Base-by-base conservation (phyloP, 495 filamentous ascomycete species). In the Cladorrhinum samala region DNA sequence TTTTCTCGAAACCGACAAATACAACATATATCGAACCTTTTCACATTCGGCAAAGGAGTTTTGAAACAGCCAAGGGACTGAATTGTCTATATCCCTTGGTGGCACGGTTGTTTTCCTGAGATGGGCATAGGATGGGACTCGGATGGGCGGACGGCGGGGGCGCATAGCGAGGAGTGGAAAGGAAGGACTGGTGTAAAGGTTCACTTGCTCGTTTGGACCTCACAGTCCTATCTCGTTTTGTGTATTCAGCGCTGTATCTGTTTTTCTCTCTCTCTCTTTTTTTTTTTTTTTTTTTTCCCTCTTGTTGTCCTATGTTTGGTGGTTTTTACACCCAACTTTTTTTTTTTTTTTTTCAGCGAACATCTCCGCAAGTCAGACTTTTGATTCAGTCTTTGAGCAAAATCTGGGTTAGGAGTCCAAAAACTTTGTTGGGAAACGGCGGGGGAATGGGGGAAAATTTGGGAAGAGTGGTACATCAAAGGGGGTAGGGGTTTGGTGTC, bases 101-200 rank as follows among this genome's bases (percentile, higher is more conserved):
- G 16, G 18, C 20, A 52, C 48, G 42, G 54, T 56, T 56, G 46
- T 55, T 55, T 49, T 40, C 61, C 52, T 42, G 50, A 54, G 44
- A 45, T 40, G 45, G 51, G 48, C 55, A 47, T 33, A 58, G 61
- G 54, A 44, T 44, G 24, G 16, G 53, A 61, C 51, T 48, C 54
- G 57, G 57, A 49, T 54, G 68, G 72, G 66, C 72, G 66, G 65
- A 74, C 73, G 71, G 66, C 60, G 53, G 72, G 68, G 72, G 77
- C 76, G 77, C 74, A 77, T 75, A 81, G 75, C 78, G 81, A 77
- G 69, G 78, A 79, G 78, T 77, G 76, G 74, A 73, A 73, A 72
- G 79, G 77, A 77, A 78, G 63, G 78, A 74, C 74, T 75, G 71
- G 74, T 77, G 76, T 2, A 19, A 75, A 68, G 75, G 45, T 49